phyloP scores from a whole-genome alignment of 2,329 filamentous ascomycete genomes.

The Chalaropsis thielavioides region DNA sequence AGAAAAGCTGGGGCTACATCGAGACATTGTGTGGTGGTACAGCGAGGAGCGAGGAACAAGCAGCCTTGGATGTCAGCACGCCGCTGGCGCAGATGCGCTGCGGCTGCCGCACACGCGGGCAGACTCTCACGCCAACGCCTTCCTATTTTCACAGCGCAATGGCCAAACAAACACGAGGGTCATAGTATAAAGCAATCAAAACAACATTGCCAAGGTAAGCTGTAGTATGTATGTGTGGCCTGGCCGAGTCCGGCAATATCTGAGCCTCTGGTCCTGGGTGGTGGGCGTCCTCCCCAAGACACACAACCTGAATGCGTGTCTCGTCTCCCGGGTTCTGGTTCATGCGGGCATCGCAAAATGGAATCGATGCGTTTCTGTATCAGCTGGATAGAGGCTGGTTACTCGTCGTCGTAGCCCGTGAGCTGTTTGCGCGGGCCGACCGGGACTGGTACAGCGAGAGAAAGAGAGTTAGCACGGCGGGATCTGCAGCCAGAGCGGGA shows the following conservation, averaged over 20 bases:
- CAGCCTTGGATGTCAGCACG: not conserved
- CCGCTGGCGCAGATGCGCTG: not conserved
- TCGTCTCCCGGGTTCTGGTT: not conserved
- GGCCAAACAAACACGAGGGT: not conserved
- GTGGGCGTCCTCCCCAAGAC: not conserved
- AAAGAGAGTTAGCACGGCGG: conserved; percentile 19
- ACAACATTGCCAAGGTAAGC: not conserved
- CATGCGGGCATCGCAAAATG: not conserved
- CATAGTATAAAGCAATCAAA: not conserved
- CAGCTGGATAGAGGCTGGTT: conserved; percentile 15
- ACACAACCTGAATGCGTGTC: not conserved
- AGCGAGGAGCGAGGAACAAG: not conserved
- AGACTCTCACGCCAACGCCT: no score
- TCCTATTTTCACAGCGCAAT: not conserved
- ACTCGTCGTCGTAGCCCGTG: conserved; percentile 45
- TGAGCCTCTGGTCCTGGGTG: not conserved
- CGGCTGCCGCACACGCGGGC: no score
- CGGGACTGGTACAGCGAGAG: conserved; percentile 33
- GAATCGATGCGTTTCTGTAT: not conserved
- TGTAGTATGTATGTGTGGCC: not conserved
- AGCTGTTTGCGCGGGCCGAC: conserved; percentile 43
- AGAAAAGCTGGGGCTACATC: not conserved
- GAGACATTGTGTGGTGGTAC: not conserved
- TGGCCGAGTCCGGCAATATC: not conserved
- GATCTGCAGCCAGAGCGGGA: no score